Evolutionary conservation across 257 asterid species (phyloP).

Genomic region (Solanum chilense): DNA sequence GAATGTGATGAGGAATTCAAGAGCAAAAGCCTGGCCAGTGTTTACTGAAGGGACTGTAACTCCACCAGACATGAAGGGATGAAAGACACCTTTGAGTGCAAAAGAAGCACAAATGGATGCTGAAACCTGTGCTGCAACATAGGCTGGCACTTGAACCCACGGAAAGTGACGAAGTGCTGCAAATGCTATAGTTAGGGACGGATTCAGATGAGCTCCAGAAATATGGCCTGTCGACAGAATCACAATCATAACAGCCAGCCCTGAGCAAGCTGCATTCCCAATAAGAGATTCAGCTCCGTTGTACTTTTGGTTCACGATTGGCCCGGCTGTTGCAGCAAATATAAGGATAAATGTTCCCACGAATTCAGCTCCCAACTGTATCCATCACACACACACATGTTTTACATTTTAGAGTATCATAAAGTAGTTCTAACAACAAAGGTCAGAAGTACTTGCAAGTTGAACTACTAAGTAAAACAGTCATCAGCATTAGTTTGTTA

Average conservation of each 20-base stretch:
- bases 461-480: neutral
- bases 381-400: neutral
- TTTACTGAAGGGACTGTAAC: constrained; percentile 68
- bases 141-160: constrained; percentile 80
- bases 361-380: constrained; percentile 87
- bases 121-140: constrained; percentile 72
- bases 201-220: constrained; percentile 92
- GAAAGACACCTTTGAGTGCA: constrained; percentile 71
- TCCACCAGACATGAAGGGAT: constrained; percentile 78
- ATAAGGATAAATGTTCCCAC: constrained; percentile 86
- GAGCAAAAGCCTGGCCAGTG: constrained; percentile 77
- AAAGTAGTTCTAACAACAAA: neutral
- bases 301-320: constrained; percentile 85
- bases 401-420: neutral
- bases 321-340: constrained; percentile 78
- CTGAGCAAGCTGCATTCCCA: constrained; percentile 77
- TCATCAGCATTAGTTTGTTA: neutral
- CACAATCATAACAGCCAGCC: constrained; percentile 83
- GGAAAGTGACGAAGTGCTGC: constrained; percentile 92
- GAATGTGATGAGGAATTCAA: constrained; percentile 78
- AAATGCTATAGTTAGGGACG: constrained; percentile 76
- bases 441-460: neutral
- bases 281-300: constrained; percentile 55
- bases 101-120: constrained; percentile 89
- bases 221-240: constrained; percentile 85